Evolutionary conservation across 768 basidiomycete genomes (phyloP).

Genomic region (Cyclocybe aegerita): DNA sequence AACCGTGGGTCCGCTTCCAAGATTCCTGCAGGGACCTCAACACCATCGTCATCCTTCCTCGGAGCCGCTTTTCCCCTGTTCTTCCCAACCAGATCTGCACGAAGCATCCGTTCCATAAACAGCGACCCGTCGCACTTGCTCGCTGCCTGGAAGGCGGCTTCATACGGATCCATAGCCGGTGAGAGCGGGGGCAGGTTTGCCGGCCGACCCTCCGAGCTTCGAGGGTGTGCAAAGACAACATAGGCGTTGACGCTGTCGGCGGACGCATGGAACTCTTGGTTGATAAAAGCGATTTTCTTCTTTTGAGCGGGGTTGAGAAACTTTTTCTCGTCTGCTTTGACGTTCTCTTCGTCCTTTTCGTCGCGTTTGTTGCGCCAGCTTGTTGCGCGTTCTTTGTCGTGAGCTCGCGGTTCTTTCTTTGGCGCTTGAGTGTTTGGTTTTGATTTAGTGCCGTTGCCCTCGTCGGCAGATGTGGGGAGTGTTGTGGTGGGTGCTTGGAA

Average conservation of each 20-base stretch:
- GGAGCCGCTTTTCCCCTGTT: slow-evolving; percentile 11
- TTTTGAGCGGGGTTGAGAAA: slow-evolving; percentile 84
- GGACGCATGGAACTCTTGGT: slow-evolving; percentile 82
- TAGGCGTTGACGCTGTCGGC: slow-evolving; percentile 84
- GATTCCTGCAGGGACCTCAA: slow-evolving; percentile 20
- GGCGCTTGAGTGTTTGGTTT: slow-evolving; percentile 19
- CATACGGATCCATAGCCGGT: slow-evolving; percentile 61
- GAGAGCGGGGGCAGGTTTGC: slow-evolving; percentile 51
- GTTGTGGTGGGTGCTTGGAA: slow-evolving; percentile 81
- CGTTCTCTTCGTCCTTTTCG: slow-evolving; percentile 41
- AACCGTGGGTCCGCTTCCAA: slow-evolving; percentile 68
- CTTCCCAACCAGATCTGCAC: slow-evolving; percentile 68
- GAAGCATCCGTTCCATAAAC: slow-evolving; percentile 77
- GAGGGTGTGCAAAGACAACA: slow-evolving; percentile 81
- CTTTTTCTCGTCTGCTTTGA: slow-evolving; percentile 52
- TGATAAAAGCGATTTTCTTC: slow-evolving; percentile 93
- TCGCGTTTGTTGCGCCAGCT: slow-evolving; percentile 52
- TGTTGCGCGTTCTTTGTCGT: slow-evolving; percentile 58
- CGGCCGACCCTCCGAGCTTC: slow-evolving; percentile 37
- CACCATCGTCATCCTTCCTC: slow-evolving; percentile 12
- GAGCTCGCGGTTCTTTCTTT: slow-evolving; percentile 38
- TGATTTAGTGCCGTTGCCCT: slow-evolving; percentile 27
- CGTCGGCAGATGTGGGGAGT: slow-evolving; percentile 43
- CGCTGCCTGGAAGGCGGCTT: slow-evolving; percentile 62
- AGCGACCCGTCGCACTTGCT: slow-evolving; percentile 62